Evolutionary conservation across 2,329 filamentous ascomycete species (phyloP).

Genomic region (Calonectria multiphialidica): DNA sequence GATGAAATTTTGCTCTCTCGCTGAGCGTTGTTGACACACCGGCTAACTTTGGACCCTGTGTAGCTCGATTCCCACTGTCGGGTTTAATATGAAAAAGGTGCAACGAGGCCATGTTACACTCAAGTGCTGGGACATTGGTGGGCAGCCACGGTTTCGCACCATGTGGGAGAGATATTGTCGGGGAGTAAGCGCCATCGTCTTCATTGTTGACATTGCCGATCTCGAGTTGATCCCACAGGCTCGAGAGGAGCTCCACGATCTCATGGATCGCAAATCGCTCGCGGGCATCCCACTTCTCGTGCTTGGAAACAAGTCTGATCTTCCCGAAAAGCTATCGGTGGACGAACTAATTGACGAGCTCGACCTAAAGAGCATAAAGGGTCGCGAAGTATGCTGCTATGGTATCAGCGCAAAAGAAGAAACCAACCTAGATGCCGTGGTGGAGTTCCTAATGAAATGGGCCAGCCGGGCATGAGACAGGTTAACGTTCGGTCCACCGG

Average conservation of each 20-base stretch:
- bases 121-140: constrained; percentile 99
- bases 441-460: constrained; percentile 96
- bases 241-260: constrained; percentile 89
- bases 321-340: constrained; percentile 89
- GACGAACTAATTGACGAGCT: constrained; percentile 96
- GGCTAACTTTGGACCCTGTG: constrained; percentile 55
- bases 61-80: constrained; percentile 98
- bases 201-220: constrained; percentile 98
- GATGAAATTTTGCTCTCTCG: background rate
- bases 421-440: constrained; percentile 96
- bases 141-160: constrained; percentile 94
- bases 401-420: constrained; percentile 99
- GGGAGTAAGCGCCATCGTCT: constrained; percentile 97
- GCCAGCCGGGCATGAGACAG: constrained; percentile 71
- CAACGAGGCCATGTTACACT: constrained; percentile 98
- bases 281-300: constrained; percentile 93
- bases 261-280: constrained; percentile 86
- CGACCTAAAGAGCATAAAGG: constrained; percentile 88
- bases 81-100: constrained; percentile 99
- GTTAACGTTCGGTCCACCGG: constrained; percentile 4
- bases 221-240: constrained; percentile 83
- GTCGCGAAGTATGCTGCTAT: constrained; percentile 97
- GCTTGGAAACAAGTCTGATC: constrained; percentile 96
- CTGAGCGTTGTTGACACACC: constrained; percentile 24
- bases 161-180: constrained; percentile 99